These are phyloP conservation scores for Lumnitzera racemosa DNA, from an alignment of 345 rosid species.

Conservation along the genomic window DNA sequence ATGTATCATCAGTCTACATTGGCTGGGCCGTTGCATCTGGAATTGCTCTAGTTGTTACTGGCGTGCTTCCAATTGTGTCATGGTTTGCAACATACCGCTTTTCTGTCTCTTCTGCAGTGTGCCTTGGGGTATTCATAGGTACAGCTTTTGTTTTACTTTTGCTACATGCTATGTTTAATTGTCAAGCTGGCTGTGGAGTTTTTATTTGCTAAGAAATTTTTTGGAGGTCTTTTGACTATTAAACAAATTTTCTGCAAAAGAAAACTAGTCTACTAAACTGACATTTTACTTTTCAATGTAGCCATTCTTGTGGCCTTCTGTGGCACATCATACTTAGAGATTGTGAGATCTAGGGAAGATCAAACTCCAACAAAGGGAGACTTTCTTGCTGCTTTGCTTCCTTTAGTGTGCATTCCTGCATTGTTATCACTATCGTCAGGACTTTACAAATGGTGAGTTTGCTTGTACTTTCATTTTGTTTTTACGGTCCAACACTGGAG, in stretches of 20 bases:
- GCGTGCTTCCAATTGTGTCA: conserved; percentile 88
- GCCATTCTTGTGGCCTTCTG: conserved; percentile 93
- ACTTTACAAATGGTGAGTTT: conserved; percentile 80
- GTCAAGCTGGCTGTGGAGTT: too few relatives aligned
- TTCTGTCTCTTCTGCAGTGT: conserved; percentile 80
- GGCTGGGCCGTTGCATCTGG: conserved; percentile 99
- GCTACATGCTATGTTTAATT: conserved; percentile 7
- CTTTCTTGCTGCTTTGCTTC: conserved; percentile 96
- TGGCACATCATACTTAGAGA: conserved; percentile 86
- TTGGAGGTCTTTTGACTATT: too few relatives aligned
- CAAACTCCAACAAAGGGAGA: conserved; percentile 81
- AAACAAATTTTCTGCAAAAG: too few relatives aligned
- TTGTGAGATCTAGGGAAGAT: conserved; percentile 77
- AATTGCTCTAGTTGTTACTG: conserved; percentile 83
- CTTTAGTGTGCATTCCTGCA: conserved; percentile 93
- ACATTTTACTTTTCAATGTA: conserved; percentile 23
- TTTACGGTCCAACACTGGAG: too few relatives aligned
- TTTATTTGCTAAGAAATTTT: too few relatives aligned
- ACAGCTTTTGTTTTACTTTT: conserved; percentile 9
- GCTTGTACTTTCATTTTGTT: conserved; percentile 6
- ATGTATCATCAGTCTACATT: conserved; percentile 79
- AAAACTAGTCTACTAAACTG: too few relatives aligned
- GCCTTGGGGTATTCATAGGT: conserved; percentile 83
- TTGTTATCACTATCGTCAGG: conserved; percentile 82
- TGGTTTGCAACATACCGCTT: conserved; percentile 97